Evolutionary conservation across 2,329 filamentous ascomycete species (phyloP).

Genomic region (Pestalotiopsis fici): DNA sequence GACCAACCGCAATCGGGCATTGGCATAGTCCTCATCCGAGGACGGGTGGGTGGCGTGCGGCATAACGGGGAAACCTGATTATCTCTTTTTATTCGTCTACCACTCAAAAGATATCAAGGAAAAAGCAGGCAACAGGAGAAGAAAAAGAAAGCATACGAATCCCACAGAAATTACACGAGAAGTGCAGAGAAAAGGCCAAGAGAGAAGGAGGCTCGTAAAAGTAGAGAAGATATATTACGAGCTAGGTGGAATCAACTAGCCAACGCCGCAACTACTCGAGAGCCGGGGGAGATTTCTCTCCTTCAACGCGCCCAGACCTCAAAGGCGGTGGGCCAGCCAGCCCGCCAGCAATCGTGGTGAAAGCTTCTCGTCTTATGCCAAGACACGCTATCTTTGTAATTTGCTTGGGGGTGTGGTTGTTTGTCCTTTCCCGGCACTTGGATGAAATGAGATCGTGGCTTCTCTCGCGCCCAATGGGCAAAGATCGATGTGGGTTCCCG

Average conservation of each 20-base stretch:
- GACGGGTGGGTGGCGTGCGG: not conserved
- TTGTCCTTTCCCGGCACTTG: not conserved
- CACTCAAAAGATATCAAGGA: not conserved
- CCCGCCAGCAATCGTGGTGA: not conserved
- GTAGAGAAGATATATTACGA: not conserved
- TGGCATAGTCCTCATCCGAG: conserved; percentile 22
- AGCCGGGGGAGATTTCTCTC: not conserved
- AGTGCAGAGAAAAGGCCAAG: not conserved
- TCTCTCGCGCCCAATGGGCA: not conserved
- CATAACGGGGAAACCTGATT: not conserved
- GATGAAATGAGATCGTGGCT: not conserved
- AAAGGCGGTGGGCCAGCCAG: not conserved
- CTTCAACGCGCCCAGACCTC: not conserved
- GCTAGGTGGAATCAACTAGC: not conserved
- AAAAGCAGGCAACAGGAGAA: not conserved
- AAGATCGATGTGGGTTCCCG: not conserved
- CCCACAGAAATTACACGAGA: not conserved
- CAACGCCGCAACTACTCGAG: not conserved
- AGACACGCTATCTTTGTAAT: not conserved
- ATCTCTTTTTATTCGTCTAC: not conserved
- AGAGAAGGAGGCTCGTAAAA: not conserved
- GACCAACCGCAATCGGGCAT: conserved; percentile 20
- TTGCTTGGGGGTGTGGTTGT: not conserved
- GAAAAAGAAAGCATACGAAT: not conserved
- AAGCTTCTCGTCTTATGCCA: not conserved